A percentile compares a stretch with the other conserved stretches of the same genome.
Conservation (phyloP, 768 basidiomycete species). For the Leccinellum albellum region DNA sequence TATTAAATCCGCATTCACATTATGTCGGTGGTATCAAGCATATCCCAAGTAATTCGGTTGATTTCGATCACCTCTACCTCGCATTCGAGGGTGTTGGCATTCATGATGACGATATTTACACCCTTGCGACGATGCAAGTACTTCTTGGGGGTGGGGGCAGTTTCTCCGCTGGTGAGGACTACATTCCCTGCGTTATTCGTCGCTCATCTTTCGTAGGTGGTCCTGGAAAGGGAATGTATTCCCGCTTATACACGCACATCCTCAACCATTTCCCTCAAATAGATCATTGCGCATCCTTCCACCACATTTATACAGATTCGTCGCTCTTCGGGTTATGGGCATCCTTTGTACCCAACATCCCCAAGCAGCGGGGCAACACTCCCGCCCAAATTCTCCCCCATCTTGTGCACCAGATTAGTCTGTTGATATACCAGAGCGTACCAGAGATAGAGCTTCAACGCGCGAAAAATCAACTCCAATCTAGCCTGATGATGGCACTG, state of each 20-base stretch:
- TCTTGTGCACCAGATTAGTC: conserved; percentile 82
- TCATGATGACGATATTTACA: conserved; percentile 87
- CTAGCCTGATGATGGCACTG: conserved; percentile 89
- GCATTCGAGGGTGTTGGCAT: conserved; percentile 91
- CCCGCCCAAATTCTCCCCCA: conserved; percentile 75
- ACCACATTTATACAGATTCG: conserved; percentile 94
- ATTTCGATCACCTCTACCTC: conserved; percentile 92
- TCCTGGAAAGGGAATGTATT: conserved; percentile 99
- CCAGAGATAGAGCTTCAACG: conserved; percentile 69
- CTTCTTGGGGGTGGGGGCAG: conserved; percentile 93
- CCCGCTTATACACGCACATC: conserved; percentile 91
- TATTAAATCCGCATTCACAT: conserved; percentile 36
- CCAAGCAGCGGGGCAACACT: conserved; percentile 55
- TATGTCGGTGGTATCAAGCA: conserved; percentile 87
- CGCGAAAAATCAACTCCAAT: conserved; percentile 95
- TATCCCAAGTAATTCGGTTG: conserved; percentile 54
- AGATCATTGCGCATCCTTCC: conserved; percentile 95
- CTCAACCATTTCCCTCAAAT: conserved; percentile 91
- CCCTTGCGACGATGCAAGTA: conserved; percentile 90
- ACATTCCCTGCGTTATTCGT: neutral
- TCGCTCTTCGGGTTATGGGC: conserved; percentile 91
- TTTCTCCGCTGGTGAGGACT: conserved; percentile 78
- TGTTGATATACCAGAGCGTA: conserved; percentile 68
- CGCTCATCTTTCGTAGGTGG: conserved; percentile 52
- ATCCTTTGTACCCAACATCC: conserved; percentile 67